Evolutionary conservation across 192 early-diverging fungal genomes (phyloP), one percentile per base, ranked within the genome.

Genomic region (Coemansia sp.): DNA sequence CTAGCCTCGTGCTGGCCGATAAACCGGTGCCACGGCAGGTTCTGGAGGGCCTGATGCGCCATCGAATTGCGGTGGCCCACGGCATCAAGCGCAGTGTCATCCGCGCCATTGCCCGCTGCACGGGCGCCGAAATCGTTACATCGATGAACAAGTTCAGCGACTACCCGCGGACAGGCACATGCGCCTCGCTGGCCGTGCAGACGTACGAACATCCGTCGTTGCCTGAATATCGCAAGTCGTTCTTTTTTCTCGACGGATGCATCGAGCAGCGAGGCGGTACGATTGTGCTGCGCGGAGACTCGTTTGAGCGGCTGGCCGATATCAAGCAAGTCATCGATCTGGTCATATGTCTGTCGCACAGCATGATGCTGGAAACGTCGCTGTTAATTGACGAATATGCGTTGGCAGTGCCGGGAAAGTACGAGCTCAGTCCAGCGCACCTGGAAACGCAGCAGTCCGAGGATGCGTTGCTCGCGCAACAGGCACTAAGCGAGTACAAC

Each of bases 1-100:
- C 97, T 0, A 80, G 86, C 11, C 62, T 99, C 9, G 83, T 99
- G 5, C 65, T 99, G 28, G 85, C 91, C 1, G 89, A 92, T 63
- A 88, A 88, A 50, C 86, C 85, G 0, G 89, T 95, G 6, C 90
- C 93, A 2, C 82, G 94, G n/a, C 55, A 92, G 22, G 92, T 95
- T 0, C 71, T 95, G 6, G 90, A 98, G 44, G 83, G 88, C 27
- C 69, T 99, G 28, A 77, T 93, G 65, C 86, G 86, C 42, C 83
- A 84, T 21, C 84, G 86, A 19, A 85, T 99, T n/a, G 79, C 88
- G 0, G 91, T 98, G 14, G 88, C 85, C 0, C 84, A 90, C 40
- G 91, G 91, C 54, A 91, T 99, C 28, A 97, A 97, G 60, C 81
- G 82, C 12, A 85, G 85, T 49, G 90, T 94, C n/a, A 86, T 97